Base-by-base conservation (phyloP, 345 rosid species). In the Hevea brasiliensis region DNA sequence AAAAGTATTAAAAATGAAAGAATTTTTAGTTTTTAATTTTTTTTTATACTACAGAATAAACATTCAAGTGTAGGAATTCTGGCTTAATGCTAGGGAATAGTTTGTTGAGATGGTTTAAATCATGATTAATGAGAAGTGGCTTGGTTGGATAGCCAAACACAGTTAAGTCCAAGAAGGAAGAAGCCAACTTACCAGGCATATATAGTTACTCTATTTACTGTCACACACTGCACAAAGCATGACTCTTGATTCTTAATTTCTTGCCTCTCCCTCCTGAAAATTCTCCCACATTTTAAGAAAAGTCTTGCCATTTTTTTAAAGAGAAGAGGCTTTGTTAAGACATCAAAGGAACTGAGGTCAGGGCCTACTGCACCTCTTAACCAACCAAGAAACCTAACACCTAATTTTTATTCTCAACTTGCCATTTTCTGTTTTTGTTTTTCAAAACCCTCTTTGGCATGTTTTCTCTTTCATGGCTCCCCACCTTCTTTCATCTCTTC, bases 381-480 rank as follows among this genome's bases (percentile, higher is more conserved):
- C 63, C 79, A 77, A 61, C 54, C 18, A 74, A 7, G 63, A 50
- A 59, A 32, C 42, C 65, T 71, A 68, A 48, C 81, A 50, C 20
- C 76, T 71, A 24, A 54, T 23, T 55, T 57, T 64, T 21, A 29
- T 29, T 35, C 9, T 35, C 51, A 13, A 29, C 67, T 65, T 44
- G 56, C 35, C 29, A 57, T 24, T 17, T 50, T 67, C 12, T 61
- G 42, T 61, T 74, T 60, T 44, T 1, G n/a, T n/a, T n/a, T n/a
- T n/a, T n/a, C n/a, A n/a, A n/a, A n/a, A n/a, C n/a, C n/a, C 45
- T 40, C 42, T 58, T 45, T 57, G 26, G 21, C 50, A 42, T 71
- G 56, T 45, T 51, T 54, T 44, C 10, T 29, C 27, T 74, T 77
- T 80, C 79, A 73, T 74, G 77, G 67, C 50, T 62, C 41, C 67